Percentiles rank a stretch among this genome's conserved stretches.
Evolutionary conservation across 768 basidiomycete species (phyloP).

Genomic region (Hydnomerulius pinastri): DNA sequence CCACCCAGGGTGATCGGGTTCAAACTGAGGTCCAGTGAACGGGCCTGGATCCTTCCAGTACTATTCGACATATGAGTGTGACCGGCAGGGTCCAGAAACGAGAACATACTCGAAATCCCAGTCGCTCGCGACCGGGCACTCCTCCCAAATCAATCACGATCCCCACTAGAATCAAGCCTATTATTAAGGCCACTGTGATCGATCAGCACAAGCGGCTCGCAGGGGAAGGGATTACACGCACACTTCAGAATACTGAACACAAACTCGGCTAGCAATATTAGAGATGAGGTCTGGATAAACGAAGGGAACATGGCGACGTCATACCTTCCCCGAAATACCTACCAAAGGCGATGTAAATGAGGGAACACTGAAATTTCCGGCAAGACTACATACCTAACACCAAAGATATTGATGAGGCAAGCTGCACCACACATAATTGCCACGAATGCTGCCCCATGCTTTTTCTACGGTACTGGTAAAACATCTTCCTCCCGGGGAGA

Average conservation of each 20-base stretch:
- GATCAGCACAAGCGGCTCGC: constrained; percentile 4
- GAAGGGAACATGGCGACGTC: constrained; percentile 6
- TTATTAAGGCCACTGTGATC: constrained; percentile 54
- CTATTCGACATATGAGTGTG: constrained; percentile 34
- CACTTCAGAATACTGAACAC: constrained; percentile 66
- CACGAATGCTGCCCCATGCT: constrained; percentile 58
- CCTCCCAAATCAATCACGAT: constrained; percentile 80
- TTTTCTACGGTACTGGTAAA: constrained; percentile 31
- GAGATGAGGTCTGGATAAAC: not conserved
- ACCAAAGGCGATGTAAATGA: constrained; percentile 9
- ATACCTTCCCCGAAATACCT: constrained; percentile 70
- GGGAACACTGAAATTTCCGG: not conserved
- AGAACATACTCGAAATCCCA: constrained; percentile 61
- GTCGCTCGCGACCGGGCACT: constrained; percentile 63
- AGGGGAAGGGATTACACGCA: constrained; percentile 28
- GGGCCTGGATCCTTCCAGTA: constrained; percentile 52
- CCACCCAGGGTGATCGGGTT: constrained; percentile 2
- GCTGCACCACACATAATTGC: constrained; percentile 59
- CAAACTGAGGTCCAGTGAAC: constrained; percentile 25
- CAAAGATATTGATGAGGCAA: constrained; percentile 66
- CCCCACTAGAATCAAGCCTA: constrained; percentile 56
- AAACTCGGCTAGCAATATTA: constrained; percentile 57
- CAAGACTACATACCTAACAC: constrained; percentile 50
- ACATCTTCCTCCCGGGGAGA: not conserved
- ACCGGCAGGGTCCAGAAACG: too few species aligned